Percentiles rank a stretch among this genome's conserved stretches.
phyloP scores from a whole-genome alignment of 176 grass and related monocot genomes.

The Cenchrus fungigraminus region DNA sequence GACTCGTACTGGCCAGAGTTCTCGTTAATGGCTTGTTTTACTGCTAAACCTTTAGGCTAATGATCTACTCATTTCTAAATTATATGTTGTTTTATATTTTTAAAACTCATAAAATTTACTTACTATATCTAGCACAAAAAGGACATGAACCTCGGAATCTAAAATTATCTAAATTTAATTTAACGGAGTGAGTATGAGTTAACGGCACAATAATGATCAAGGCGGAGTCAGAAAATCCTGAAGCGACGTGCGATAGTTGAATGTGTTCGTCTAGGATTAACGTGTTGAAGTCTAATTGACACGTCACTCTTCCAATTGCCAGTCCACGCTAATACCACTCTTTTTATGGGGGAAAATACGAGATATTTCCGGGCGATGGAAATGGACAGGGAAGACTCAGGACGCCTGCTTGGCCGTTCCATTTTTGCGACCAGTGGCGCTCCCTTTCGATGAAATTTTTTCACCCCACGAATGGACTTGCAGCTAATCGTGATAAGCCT shows the following conservation, averaged over 20 bases:
- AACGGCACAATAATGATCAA: too few species aligned
- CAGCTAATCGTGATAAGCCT: neutral
- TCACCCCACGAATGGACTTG: neutral
- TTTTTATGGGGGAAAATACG: neutral
- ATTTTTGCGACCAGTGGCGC: neutral
- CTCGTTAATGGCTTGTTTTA: neutral
- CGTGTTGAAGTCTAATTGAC: too few species aligned
- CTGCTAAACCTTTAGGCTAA: neutral
- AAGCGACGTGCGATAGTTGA: neutral
- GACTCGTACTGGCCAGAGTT: neutral
- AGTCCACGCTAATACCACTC: too few species aligned
- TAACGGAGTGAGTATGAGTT: too few species aligned
- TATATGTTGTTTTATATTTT: too few species aligned
- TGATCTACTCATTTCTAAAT: too few species aligned
- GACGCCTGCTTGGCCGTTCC: neutral
- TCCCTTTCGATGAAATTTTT: neutral
- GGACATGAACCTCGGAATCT: too few species aligned
- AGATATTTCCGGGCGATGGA: constrained; percentile 4
- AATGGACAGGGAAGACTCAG: neutral
- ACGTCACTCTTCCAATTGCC: neutral
- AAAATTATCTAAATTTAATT: too few species aligned
- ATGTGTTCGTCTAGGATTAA: neutral
- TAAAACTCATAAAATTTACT: too few species aligned
- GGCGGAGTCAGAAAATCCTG: too few species aligned
- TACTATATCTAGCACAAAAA: too few species aligned